Evolutionary conservation across 108 stramenopile species (phyloP).

Genomic region (Stephanodiscus triporus): DNA sequence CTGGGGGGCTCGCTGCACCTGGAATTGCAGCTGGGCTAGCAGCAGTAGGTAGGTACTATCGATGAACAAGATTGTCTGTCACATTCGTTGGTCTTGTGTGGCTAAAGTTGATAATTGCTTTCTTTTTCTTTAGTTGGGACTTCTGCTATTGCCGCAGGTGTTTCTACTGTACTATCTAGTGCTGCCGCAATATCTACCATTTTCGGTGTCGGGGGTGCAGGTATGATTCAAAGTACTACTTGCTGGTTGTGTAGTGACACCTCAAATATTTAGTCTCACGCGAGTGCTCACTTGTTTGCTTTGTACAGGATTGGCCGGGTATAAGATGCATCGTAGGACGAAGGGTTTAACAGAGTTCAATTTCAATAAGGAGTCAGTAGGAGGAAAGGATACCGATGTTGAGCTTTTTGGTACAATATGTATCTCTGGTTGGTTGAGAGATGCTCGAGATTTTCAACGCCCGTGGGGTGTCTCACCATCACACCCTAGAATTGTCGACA

Average conservation of each 20-base stretch:
- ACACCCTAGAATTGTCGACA: slow-evolving; percentile 66
- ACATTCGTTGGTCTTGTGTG: no score
- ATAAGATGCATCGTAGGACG: slow-evolving; percentile 83
- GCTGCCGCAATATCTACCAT: slow-evolving; percentile 83
- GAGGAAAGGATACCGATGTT: slow-evolving; percentile 52
- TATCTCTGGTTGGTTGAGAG: slow-evolving; percentile 85
- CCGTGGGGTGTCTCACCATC: slow-evolving; percentile 86
- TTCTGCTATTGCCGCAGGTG: slow-evolving; percentile 75
- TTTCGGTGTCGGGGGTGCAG: slow-evolving; percentile 86
- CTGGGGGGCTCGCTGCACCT: slow-evolving; percentile 80
- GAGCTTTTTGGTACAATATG: slow-evolving; percentile 80
- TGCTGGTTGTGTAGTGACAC: neutral
- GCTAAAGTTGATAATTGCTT: neutral
- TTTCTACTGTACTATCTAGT: slow-evolving; percentile 68
- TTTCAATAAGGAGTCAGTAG: slow-evolving; percentile 59
- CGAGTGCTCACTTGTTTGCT: neutral
- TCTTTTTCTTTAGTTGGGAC: slow-evolving; percentile 35
- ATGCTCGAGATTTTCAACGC: slow-evolving; percentile 79
- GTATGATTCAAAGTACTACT: neutral
- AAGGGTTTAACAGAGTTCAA: slow-evolving; percentile 86
- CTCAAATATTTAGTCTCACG: neutral
- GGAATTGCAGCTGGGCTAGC: slow-evolving; percentile 80
- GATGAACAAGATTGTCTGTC: neutral
- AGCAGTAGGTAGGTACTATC: slow-evolving; percentile 41
- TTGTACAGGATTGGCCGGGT: slow-evolving; percentile 64